Evolutionary conservation across 2,329 filamentous ascomycete genomes (phyloP).

Genomic region (Aspergillus fijiensis): DNA sequence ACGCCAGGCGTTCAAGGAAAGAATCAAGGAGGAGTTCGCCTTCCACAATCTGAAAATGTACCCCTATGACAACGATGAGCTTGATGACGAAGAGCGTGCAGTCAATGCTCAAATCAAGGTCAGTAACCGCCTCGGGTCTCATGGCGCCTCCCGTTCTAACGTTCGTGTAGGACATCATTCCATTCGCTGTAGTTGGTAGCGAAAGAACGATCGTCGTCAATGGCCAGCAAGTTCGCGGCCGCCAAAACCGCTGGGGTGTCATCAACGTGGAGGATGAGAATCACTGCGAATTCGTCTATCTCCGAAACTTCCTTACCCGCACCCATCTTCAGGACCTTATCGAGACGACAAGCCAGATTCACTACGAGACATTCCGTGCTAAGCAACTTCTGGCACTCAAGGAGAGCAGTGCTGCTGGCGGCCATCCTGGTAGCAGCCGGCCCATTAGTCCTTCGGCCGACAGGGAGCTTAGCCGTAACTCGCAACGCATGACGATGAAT

Average conservation of each 20-base stretch:
- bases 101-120: constrained; percentile 98
- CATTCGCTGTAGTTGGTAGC: constrained; percentile 95
- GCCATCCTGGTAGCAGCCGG: constrained; percentile 68
- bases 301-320: constrained; percentile 96
- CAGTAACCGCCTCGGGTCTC: constrained; percentile 18
- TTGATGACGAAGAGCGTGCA: constrained; percentile 92
- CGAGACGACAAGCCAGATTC: constrained; percentile 98
- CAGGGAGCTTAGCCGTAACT: constrained; percentile 92
- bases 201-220: constrained; percentile 98
- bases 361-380: constrained; percentile 99
- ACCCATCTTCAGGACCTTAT: constrained; percentile 98
- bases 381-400: constrained; percentile 98
- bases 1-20: constrained; percentile 94
- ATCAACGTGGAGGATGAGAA: constrained; percentile 99
- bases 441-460: constrained; percentile 96
- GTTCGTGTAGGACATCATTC: constrained; percentile 73
- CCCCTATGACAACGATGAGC: constrained; percentile 98
- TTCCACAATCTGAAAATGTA: constrained; percentile 99
- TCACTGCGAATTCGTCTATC: constrained; percentile 99
- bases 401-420: constrained; percentile 87
- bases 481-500: constrained; percentile 98
- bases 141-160: constrained; percentile 38
- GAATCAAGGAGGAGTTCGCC: constrained; percentile 98
- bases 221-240: constrained; percentile 93
- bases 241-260: constrained; percentile 98